Evolutionary conservation across 805 yeast genomes (phyloP).

Genomic region (Ogataea paraovalis): DNA sequence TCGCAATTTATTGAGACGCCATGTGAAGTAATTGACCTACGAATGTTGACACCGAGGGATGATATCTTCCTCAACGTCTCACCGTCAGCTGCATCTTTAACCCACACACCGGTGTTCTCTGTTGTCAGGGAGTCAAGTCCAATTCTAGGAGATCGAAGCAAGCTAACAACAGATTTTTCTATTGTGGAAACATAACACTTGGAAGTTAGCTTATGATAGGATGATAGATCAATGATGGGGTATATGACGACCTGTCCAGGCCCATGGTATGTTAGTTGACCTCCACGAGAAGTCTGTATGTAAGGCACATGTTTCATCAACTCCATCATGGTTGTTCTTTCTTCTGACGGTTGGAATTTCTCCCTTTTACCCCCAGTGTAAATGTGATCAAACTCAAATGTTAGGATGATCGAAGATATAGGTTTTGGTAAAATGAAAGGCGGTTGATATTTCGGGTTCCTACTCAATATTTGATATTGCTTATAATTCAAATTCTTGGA

Average conservation of each 20-base stretch:
- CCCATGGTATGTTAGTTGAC: slow-evolving; percentile 95
- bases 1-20: slow-evolving; percentile 79
- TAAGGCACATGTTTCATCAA: slow-evolving; percentile 49
- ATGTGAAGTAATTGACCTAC: slow-evolving; percentile 80
- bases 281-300: slow-evolving; percentile 85
- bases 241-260: slow-evolving; percentile 91
- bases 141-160: slow-evolving; percentile 18
- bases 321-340: slow-evolving; percentile 21
- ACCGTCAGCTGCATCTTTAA: slow-evolving; percentile 20
- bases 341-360: slow-evolving; percentile 41
- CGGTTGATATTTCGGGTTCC: slow-evolving; percentile 12
- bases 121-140: slow-evolving; percentile 49
- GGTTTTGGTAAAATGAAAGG: slow-evolving; percentile 29
- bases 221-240: slow-evolving; percentile 66
- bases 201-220: slow-evolving; percentile 48
- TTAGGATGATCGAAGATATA: slow-evolving; percentile 65
- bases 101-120: slow-evolving; percentile 88
- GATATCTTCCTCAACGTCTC: slow-evolving; percentile 61
- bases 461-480: slow-evolving; percentile 20
- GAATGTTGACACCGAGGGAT: slow-evolving; percentile 84
- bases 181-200: slow-evolving; percentile 49
- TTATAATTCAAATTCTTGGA: slow-evolving; percentile 56
- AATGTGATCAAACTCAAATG: slow-evolving; percentile 82
- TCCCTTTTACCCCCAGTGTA: slow-evolving; percentile 92
- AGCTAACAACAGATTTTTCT: slow-evolving; percentile 34